Percentiles rank a stretch among this genome's conserved stretches.
phyloP scores from a whole-genome alignment of 2,329 filamentous ascomycete species.

The Ilyonectria robusta region DNA sequence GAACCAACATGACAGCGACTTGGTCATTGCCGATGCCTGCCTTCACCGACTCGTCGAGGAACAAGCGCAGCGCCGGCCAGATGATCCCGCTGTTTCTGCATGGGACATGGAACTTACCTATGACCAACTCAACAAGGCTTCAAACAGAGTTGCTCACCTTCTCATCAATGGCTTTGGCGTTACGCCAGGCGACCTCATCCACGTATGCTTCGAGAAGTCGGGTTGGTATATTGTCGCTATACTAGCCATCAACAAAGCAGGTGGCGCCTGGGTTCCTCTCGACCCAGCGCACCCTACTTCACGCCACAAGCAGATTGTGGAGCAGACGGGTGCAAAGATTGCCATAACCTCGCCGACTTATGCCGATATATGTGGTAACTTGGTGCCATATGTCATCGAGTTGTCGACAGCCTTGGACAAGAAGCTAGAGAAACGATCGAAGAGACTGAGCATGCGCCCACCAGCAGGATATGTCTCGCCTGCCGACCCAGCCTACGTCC shows the following conservation, averaged over 20 bases:
- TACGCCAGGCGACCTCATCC: background rate
- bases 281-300: slow-evolving; percentile 53
- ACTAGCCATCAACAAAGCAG: slow-evolving; percentile 53
- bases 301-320: slow-evolving; percentile 30
- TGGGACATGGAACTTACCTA: slow-evolving; percentile 42
- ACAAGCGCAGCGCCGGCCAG: background rate
- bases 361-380: slow-evolving; percentile 16
- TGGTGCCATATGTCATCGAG: background rate
- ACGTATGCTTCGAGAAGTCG: slow-evolving; percentile 32
- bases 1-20: background rate
- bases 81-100: slow-evolving; percentile 24
- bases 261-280: slow-evolving; percentile 49
- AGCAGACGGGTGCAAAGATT: slow-evolving; percentile 34
- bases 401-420: background rate
- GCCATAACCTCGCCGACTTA: background rate
- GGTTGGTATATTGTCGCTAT: slow-evolving; percentile 44
- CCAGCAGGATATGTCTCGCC: background rate
- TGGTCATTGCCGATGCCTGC: background rate
- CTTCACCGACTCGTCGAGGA: slow-evolving; percentile 20
- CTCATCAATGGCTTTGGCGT: slow-evolving; percentile 31
- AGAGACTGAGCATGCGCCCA: background rate
- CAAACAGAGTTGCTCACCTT: slow-evolving; percentile 12
- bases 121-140: slow-evolving; percentile 12
- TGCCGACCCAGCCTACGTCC: slow-evolving; percentile 50
- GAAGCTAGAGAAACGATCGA: background rate